These are phyloP conservation scores for Asterochloris erici DNA, from an alignment of 139 green algal genomes.

Conservation along the genomic window DNA sequence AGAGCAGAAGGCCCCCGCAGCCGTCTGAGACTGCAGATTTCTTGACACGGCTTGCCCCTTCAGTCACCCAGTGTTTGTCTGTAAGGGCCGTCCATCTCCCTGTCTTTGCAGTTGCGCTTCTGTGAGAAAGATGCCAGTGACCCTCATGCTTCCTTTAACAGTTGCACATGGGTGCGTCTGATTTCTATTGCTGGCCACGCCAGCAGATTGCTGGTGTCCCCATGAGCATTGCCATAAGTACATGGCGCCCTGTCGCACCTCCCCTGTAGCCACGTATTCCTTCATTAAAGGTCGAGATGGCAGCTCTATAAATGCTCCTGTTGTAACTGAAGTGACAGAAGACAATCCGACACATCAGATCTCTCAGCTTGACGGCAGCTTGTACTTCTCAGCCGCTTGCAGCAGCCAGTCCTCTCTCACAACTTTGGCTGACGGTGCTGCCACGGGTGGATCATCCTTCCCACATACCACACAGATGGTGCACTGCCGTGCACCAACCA, in stretches of 20 bases:
- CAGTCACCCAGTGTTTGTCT: not conserved
- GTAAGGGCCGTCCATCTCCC: not conserved
- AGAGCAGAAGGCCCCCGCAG: not conserved
- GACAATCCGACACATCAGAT: no score
- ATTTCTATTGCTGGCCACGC: not conserved
- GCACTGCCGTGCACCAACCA: not conserved
- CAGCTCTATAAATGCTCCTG: no score
- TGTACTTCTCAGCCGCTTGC: conserved; percentile 15
- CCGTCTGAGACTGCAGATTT: not conserved
- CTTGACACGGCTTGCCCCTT: not conserved
- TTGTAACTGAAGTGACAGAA: no score
- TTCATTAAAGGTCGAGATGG: no score
- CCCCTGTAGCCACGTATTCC: no score
- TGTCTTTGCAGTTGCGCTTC: not conserved
- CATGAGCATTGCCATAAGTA: not conserved
- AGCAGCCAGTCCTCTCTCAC: conserved; percentile 11
- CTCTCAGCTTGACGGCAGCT: not conserved
- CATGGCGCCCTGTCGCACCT: no score
- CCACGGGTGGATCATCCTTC: not conserved
- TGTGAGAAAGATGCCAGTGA: not conserved
- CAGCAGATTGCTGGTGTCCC: no score
- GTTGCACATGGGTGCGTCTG: not conserved
- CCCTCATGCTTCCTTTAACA: not conserved
- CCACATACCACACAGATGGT: conserved; percentile 4
- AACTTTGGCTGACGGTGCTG: not conserved